Conservation (phyloP, 495 filamentous ascomycete genomes). For the Glutinoglossum americanum region DNA sequence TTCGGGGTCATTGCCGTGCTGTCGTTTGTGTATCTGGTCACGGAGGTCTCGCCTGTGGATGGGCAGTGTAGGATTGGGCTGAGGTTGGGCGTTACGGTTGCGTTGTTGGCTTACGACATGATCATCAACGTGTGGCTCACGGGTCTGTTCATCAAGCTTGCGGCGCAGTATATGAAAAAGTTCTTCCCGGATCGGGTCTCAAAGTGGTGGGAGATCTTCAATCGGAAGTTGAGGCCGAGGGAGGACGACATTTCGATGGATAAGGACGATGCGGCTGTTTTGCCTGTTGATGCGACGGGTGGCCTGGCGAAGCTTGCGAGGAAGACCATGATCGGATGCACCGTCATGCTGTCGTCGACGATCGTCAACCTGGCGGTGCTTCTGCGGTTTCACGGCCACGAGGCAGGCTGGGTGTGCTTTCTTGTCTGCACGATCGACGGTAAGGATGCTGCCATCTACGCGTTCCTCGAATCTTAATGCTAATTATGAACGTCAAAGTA, state of each 20-base stretch:
- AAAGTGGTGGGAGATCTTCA: background rate
- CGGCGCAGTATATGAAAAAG: conserved; percentile 4
- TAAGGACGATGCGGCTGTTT: background rate
- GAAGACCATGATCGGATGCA: conserved; percentile 10
- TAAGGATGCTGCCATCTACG: conserved; percentile 5
- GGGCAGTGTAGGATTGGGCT: conserved; percentile 18
- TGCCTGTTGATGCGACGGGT: background rate
- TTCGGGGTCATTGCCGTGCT: conserved; percentile 16
- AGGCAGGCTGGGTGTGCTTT: conserved; percentile 20
- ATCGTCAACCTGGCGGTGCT: conserved; percentile 15
- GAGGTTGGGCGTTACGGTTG: conserved; percentile 13
- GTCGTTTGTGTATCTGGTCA: conserved; percentile 15
- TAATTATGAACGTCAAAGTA: background rate
- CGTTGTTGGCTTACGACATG: conserved; percentile 17
- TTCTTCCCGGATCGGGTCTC: background rate
- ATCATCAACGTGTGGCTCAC: conserved; percentile 15
- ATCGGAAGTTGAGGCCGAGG: background rate
- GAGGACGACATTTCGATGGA: background rate
- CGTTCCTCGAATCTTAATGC: background rate
- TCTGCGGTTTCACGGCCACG: conserved; percentile 10
- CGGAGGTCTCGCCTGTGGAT: conserved; percentile 10
- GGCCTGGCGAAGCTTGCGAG: conserved; percentile 10
- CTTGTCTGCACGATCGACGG: conserved; percentile 17
- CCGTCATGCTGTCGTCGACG: conserved; percentile 15
- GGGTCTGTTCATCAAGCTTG: conserved; percentile 12